These are phyloP conservation scores for Solanum aculeatissimum DNA, from an alignment of 305 asterid genomes.

Conservation along the genomic window DNA sequence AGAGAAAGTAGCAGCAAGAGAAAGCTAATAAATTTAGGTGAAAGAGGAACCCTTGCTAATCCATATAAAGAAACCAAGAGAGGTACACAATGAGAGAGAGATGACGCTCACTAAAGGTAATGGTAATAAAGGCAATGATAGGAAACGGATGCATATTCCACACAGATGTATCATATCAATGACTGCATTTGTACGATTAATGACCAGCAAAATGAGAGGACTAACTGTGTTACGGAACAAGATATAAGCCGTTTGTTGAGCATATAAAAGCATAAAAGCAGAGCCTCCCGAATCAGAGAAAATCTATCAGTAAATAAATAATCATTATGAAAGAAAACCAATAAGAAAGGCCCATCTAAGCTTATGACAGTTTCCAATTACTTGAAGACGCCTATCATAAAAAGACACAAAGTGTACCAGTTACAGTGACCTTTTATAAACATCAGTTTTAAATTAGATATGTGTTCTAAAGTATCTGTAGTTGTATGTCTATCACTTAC, in stretches of 20 bases:
- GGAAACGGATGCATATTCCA: not conserved
- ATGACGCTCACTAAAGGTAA: not conserved
- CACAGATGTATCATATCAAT: not conserved
- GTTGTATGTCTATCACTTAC: constrained; percentile 23
- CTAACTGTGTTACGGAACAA: not conserved
- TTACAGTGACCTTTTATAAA: not conserved
- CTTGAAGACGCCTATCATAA: not conserved
- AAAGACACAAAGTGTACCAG: not conserved
- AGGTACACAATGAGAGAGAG: not conserved
- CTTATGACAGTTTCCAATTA: not conserved
- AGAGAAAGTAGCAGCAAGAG: not conserved
- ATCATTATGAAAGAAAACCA: not conserved
- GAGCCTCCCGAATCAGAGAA: not conserved
- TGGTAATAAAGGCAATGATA: not conserved
- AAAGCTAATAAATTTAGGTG: not conserved
- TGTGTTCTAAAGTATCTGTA: not conserved
- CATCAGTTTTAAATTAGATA: not conserved
- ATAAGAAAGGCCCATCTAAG: not conserved
- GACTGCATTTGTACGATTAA: not conserved
- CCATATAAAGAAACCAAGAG: not conserved
- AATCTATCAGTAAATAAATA: not conserved
- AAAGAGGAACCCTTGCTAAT: not conserved
- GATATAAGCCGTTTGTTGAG: not conserved
- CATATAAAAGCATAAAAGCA: not conserved
- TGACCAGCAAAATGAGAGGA: not conserved